phyloP scores from a whole-genome alignment of 805 yeast genomes.

The Teunomyces atbi region DNA sequence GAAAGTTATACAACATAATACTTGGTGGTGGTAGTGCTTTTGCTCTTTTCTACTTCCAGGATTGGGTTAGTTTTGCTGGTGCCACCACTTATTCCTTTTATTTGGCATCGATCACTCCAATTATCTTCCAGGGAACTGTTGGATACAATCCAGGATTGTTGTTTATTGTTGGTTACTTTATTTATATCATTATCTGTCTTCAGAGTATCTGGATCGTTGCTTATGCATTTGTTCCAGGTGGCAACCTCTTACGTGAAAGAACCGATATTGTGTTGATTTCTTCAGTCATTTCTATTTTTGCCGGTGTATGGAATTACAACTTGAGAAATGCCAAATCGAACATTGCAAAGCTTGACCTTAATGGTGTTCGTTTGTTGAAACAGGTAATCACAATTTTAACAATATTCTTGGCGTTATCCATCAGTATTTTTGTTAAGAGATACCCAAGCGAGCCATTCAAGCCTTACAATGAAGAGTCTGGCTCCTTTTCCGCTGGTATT shows the following conservation, averaged over 20 bases:
- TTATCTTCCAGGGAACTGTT: conserved; percentile 56
- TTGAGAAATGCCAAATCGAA: conserved; percentile 21
- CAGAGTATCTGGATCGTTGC: conserved; percentile 98
- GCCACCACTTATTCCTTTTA: conserved; percentile 64
- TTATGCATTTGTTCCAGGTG: conserved; percentile 97
- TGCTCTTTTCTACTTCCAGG: conserved; percentile 49
- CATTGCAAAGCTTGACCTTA: conserved; percentile 19
- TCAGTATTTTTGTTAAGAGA: conserved; percentile 56
- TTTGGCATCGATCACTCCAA: conserved; percentile 58
- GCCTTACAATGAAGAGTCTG: conserved; percentile 47
- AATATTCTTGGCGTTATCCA: conserved; percentile 49
- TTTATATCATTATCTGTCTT: conserved; percentile 56
- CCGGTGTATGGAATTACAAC: conserved; percentile 49
- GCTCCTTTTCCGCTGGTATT: conserved; percentile 87
- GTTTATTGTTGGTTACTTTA: conserved; percentile 48
- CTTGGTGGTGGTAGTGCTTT: conserved; percentile 51
- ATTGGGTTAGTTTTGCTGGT: conserved; percentile 77
- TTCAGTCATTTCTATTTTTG: conserved; percentile 52
- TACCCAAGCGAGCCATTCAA: conserved; percentile 65
- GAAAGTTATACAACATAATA: conserved; percentile 31
- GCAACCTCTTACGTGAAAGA: conserved; percentile 82
- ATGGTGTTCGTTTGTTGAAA: conserved; percentile 16
- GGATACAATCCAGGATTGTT: conserved; percentile 55
- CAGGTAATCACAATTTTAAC: conserved; percentile 36
- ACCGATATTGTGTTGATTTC: conserved; percentile 68